These are phyloP conservation scores for Alloascoidea hylecoeti DNA, from an alignment of 805 yeast species.

Conservation along the genomic window DNA sequence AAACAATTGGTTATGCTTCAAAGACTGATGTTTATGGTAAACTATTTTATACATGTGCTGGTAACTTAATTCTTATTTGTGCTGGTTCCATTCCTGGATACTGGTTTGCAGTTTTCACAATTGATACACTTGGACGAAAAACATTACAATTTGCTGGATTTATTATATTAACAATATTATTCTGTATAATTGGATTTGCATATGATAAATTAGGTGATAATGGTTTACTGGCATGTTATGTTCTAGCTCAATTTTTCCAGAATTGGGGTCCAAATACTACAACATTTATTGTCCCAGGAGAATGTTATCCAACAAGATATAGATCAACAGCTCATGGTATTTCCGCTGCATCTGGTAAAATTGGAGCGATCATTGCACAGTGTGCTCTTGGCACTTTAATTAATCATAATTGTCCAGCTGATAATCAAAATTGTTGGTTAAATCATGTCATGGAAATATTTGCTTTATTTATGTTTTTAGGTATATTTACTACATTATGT, in stretches of 20 bases:
- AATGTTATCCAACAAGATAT: slow-evolving; percentile 86
- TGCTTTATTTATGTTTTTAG: slow-evolving; percentile 82
- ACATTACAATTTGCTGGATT: slow-evolving; percentile 72
- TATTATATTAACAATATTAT: slow-evolving; percentile 50
- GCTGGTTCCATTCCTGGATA: slow-evolving; percentile 95
- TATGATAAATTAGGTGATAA: slow-evolving; percentile 53
- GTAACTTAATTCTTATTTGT: slow-evolving; percentile 84
- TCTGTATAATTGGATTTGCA: slow-evolving; percentile 76
- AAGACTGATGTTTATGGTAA: slow-evolving; percentile 53
- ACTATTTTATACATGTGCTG: slow-evolving; percentile 71
- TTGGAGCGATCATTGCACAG: slow-evolving; percentile 89
- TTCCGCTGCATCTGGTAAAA: slow-evolving; percentile 84
- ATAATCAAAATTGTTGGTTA: slow-evolving; percentile 59
- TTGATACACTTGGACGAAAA: slow-evolving; percentile 77
- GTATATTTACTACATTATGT: slow-evolving; percentile 48
- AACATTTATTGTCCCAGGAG: slow-evolving; percentile 86
- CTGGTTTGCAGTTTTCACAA: slow-evolving; percentile 71
- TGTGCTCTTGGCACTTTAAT: slow-evolving; percentile 76
- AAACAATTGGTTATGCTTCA: slow-evolving; percentile 75
- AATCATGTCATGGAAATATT: slow-evolving; percentile 91
- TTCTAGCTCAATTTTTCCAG: slow-evolving; percentile 75
- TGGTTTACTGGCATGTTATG: slow-evolving; percentile 65
- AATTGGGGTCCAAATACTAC: slow-evolving; percentile 92
- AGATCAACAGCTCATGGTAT: slow-evolving; percentile 94
- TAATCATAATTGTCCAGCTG: slow-evolving; percentile 60